Evolutionary conservation across 768 basidiomycete genomes (phyloP).

Genomic region (Tephrocybe sp.): DNA sequence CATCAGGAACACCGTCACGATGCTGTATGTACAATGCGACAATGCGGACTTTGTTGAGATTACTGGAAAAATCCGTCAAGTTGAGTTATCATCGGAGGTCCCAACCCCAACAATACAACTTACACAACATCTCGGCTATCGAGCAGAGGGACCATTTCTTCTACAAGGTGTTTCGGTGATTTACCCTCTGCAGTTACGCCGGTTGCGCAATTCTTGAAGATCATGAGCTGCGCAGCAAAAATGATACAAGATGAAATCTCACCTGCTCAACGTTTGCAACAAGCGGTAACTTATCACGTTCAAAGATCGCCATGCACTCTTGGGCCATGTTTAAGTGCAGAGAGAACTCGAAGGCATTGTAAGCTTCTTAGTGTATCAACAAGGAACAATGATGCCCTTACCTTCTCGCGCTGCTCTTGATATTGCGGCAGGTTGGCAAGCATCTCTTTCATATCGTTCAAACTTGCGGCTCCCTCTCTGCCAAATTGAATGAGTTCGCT

Average conservation of each 20-base stretch:
- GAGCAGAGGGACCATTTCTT: slow-evolving; percentile 97
- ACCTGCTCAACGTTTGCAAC: slow-evolving; percentile 93
- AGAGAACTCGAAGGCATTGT: slow-evolving; percentile 73
- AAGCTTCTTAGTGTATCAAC: too few species aligned
- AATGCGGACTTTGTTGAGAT: slow-evolving; percentile 91
- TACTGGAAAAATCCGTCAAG: slow-evolving; percentile 42
- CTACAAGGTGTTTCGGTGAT: slow-evolving; percentile 90
- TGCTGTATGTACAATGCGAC: slow-evolving; percentile 93
- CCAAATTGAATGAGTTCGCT: neutral
- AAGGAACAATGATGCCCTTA: slow-evolving; percentile 33
- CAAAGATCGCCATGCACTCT: slow-evolving; percentile 94
- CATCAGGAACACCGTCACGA: slow-evolving; percentile 97
- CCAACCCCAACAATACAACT: slow-evolving; percentile 20
- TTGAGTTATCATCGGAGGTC: neutral
- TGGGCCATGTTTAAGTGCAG: slow-evolving; percentile 97
- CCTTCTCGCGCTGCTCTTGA: slow-evolving; percentile 94
- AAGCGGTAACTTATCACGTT: slow-evolving; percentile 78
- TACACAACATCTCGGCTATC: slow-evolving; percentile 86
- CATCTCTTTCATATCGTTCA: slow-evolving; percentile 99
- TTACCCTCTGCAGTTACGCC: slow-evolving; percentile 91
- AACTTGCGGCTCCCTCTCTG: slow-evolving; percentile 78
- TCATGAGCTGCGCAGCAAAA: neutral
- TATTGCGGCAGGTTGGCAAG: slow-evolving; percentile 92
- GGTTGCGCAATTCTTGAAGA: slow-evolving; percentile 83
- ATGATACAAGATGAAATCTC: slow-evolving; percentile 19